These are phyloP conservation scores for Phytophthora chlamydospora DNA, from an alignment of 352 stramenopile species.

Conservation along the genomic window DNA sequence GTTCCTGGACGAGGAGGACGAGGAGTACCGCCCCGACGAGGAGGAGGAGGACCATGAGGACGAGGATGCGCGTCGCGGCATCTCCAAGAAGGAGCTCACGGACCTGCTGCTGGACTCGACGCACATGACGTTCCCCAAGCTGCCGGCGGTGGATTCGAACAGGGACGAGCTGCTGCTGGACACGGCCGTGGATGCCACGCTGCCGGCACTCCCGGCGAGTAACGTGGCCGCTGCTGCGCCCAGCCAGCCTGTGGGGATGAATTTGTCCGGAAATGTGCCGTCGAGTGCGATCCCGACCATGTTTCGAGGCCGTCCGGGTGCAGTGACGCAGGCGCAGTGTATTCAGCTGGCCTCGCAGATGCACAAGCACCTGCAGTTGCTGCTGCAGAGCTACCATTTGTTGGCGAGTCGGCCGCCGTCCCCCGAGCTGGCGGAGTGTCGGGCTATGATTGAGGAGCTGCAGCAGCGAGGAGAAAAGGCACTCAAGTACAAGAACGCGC, in stretches of 20 bases:
- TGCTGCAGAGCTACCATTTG: conserved; percentile 77
- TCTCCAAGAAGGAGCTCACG: conserved; percentile 86
- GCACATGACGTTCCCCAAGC: conserved; percentile 54
- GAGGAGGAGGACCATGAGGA: conserved; percentile 80
- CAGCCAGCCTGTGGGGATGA: conserved; percentile 10
- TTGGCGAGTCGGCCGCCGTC: conserved; percentile 30
- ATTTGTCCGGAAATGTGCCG: conserved; percentile 3
- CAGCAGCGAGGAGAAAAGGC: conserved; percentile 67
- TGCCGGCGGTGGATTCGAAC: conserved; percentile 12
- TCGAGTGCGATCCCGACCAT: conserved; percentile 8
- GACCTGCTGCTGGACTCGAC: conserved; percentile 86
- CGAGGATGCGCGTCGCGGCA: conserved; percentile 48
- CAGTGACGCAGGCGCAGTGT: conserved; percentile 70
- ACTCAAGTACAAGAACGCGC: conserved; percentile 61
- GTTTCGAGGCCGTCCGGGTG: conserved; percentile 26
- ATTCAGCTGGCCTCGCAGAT: conserved; percentile 87
- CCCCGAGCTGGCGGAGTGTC: conserved; percentile 40
- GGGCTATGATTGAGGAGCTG: conserved; percentile 72
- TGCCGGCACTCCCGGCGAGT: conserved; percentile 2
- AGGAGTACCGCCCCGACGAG: conserved; percentile 78
- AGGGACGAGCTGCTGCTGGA: conserved; percentile 8
- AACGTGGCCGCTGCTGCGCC: neutral
- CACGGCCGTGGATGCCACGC: neutral
- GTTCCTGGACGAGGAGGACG: conserved; percentile 88
- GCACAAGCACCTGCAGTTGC: conserved; percentile 87